Base-by-base conservation (phyloP, 305 asterid species). In the Solanum hybrid region DNA sequence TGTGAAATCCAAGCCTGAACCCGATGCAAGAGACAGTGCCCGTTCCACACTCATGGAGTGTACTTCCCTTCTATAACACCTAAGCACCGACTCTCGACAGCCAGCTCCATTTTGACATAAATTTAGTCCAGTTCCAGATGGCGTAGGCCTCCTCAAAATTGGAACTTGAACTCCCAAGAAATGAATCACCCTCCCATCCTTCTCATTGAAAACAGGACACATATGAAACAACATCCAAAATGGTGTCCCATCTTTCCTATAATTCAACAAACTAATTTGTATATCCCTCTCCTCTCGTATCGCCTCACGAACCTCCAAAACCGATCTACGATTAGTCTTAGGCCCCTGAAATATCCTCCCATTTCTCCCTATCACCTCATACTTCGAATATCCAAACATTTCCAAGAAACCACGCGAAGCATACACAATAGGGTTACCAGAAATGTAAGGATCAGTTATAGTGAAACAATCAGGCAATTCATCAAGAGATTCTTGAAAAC, bases 161-260 rank as follows among this genome's bases (percentile, higher is more conserved):
- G 99, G 99, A 89, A 97, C 98, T 91, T 97, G 99, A 92, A 97
- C 98, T 51, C 93, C 98, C 81, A 97, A 93, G 91, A 97, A 96
- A 92, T 96, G 96, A 89, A 94, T 92, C 94, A 94, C 95, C 91
- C 94, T 94, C 38, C 98, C 98, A 88, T 97, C 98, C 37, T 82
- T 82, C 93, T 93, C 93, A 86, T 94, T 89, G 41, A 95, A 96
- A 93, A 97, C 95, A 85, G 99, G 99, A 91, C 96, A 96, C 96
- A 96, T 88, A 80, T 93, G 95, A 91, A 97, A 95, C 93, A 96
- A 88, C 96, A 96, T 94, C 98, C 99, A 96, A 93, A 97, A 96
- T 17, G 99, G 98, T 10, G 94, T 96, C 91, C 98, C 98, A 37
- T 97, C 96, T 91, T 96, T 97, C 94, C 95, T 95, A 89, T 96